Evolutionary conservation across 257 asterid genomes (phyloP).

Genomic region (Pogostemon cablin): DNA sequence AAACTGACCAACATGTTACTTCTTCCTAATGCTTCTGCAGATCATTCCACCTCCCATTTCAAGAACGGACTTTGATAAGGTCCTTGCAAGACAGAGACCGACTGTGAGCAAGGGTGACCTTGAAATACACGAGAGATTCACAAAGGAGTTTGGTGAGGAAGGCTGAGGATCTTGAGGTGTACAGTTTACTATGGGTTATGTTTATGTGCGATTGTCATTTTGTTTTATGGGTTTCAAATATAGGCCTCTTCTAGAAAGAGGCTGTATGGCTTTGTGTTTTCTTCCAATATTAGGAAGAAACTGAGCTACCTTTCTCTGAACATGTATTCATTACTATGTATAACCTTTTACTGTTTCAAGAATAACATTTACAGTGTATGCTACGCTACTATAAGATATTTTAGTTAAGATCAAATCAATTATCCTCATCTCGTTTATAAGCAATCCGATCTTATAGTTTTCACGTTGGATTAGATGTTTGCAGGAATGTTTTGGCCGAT

Average conservation of each 20-base stretch:
- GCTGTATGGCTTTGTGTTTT: background rate
- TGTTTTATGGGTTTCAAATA: background rate
- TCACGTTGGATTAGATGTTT: background rate
- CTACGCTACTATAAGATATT: too few relatives aligned
- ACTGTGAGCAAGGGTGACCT: conserved; percentile 96
- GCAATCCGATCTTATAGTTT: background rate
- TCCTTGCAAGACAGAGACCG: conserved; percentile 85
- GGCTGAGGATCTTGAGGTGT: conserved; percentile 51
- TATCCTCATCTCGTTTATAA: background rate
- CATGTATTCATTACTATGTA: conserved; percentile 24
- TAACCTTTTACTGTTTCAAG: background rate
- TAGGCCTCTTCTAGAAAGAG: background rate
- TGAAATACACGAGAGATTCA: conserved; percentile 89
- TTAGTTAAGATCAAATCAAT: background rate
- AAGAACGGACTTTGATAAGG: conserved; percentile 87
- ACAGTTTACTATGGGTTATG: background rate
- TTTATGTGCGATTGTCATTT: conserved; percentile 1
- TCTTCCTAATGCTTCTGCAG: conserved; percentile 39
- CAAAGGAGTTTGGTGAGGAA: conserved; percentile 95
- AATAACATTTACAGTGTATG: too few relatives aligned
- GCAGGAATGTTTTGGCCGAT: background rate
- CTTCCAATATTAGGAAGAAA: conserved; percentile 16
- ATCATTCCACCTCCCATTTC: conserved; percentile 91
- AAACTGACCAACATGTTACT: background rate
- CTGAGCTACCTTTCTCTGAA: conserved; percentile 12